Conservation (phyloP, 2,329 filamentous ascomycete species). For the Cadophora gregata region DNA sequence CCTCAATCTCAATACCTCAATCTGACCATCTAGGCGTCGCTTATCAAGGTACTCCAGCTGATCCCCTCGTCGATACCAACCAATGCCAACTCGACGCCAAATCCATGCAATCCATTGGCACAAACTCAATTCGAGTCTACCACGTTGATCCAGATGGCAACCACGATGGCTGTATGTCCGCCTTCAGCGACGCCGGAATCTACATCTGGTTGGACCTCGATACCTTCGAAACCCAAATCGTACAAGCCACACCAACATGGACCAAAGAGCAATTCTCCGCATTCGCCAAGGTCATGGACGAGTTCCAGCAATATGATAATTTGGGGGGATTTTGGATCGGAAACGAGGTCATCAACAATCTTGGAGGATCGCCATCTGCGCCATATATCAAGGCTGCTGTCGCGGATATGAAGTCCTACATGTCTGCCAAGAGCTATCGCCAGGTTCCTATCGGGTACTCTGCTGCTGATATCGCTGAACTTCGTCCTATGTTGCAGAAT, state of each 20-base stretch:
- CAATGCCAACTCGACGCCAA: slow-evolving; percentile 78
- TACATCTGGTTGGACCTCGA: slow-evolving; percentile 86
- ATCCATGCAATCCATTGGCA: slow-evolving; percentile 80
- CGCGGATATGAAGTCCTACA: slow-evolving; percentile 60
- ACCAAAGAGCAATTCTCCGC: slow-evolving; percentile 70
- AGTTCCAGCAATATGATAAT: slow-evolving; percentile 70
- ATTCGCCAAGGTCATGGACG: slow-evolving; percentile 71
- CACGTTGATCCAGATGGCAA: slow-evolving; percentile 76
- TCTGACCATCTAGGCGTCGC: slow-evolving; percentile 66
- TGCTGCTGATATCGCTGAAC: slow-evolving; percentile 70
- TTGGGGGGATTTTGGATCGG: slow-evolving; percentile 84
- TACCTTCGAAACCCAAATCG: slow-evolving; percentile 71
- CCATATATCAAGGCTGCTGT: slow-evolving; percentile 64
- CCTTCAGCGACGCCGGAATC: slow-evolving; percentile 79
- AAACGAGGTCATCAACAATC: slow-evolving; percentile 79
- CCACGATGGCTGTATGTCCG: slow-evolving; percentile 81
- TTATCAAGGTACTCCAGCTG: slow-evolving; percentile 68
- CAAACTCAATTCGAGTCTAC: slow-evolving; percentile 86
- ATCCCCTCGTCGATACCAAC: slow-evolving; percentile 76
- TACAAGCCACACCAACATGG: slow-evolving; percentile 69
- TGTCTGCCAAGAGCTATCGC: slow-evolving; percentile 54
- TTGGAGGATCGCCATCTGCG: slow-evolving; percentile 56
- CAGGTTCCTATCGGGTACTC: slow-evolving; percentile 63
- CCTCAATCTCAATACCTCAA: slow-evolving; percentile 59
- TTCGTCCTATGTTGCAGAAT: slow-evolving; percentile 70